These are phyloP conservation scores for Mallotus nudiflorus DNA, from an alignment of 345 rosid genomes.

Conservation along the genomic window DNA sequence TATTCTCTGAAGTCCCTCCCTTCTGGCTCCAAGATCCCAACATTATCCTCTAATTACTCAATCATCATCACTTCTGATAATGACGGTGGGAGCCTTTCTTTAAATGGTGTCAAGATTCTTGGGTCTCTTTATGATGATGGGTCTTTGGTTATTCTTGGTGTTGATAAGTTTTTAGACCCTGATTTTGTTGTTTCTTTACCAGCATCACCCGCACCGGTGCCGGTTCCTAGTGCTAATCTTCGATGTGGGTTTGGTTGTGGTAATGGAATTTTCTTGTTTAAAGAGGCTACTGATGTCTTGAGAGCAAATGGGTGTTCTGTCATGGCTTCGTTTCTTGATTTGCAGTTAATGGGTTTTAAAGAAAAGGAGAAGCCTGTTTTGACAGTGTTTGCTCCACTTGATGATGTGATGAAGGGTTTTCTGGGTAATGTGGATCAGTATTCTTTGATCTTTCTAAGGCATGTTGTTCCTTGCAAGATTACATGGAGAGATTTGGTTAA, in stretches of 20 bases:
- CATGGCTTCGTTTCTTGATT: conserved; percentile 46
- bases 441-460: conserved; percentile 36
- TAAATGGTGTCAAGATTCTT: conserved; percentile 35
- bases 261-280: conserved; percentile 8
- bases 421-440: conserved; percentile 22
- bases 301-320: conserved; percentile 40
- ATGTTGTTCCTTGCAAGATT: conserved; percentile 37
- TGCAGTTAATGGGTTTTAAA: conserved; percentile 34
- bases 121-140: conserved; percentile 39
- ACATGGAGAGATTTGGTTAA: conserved; percentile 33
- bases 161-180: conserved; percentile 36
- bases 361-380: conserved; percentile 7
- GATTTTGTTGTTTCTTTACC: conserved; percentile 9
- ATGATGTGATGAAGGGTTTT: conserved; percentile 22
- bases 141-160: conserved; percentile 37
- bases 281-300: conserved; percentile 25
- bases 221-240: neutral
- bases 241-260: neutral
- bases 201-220: neutral
- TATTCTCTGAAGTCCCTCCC: conserved; percentile 38
- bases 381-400: conserved; percentile 49
- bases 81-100: neutral
- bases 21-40: conserved; percentile 37
- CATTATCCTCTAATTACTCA: conserved; percentile 36
- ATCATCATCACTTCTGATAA: conserved; percentile 34